Conservation (phyloP, 352 stramenopile genomes). For the Phytopythium helicoides region DNA sequence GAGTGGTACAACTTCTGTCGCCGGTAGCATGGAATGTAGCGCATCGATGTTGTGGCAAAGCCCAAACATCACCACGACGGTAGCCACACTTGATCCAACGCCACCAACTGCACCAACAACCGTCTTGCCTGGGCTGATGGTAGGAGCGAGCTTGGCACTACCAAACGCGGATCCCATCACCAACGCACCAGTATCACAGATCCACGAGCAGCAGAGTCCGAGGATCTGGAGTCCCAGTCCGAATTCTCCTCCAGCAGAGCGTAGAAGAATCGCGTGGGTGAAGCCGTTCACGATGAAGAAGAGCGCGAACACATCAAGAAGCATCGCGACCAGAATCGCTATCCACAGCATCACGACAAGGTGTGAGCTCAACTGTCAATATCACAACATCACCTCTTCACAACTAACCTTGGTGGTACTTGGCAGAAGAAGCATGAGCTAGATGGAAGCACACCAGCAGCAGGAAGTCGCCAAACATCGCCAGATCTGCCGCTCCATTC, state of each 20-base stretch:
- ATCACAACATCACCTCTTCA: too few relatives aligned
- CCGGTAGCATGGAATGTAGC: constrained; percentile 18
- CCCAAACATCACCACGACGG: constrained; percentile 42
- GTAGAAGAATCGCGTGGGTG: constrained; percentile 56
- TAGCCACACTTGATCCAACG: constrained; percentile 42
- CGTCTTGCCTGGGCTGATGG: constrained; percentile 73
- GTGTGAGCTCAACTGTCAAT: too few relatives aligned
- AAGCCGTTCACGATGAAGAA: constrained; percentile 55
- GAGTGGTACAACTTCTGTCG: constrained; percentile 20
- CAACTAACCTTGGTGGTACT: neutral
- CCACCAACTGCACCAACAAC: constrained; percentile 50
- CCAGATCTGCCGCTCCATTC: neutral
- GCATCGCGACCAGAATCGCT: neutral
- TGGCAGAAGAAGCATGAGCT: neutral
- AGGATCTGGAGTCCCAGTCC: constrained; percentile 65
- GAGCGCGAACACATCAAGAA: constrained; percentile 1
- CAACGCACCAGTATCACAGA: constrained; percentile 65
- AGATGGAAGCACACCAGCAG: constrained; percentile 1
- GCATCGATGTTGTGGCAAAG: constrained; percentile 15
- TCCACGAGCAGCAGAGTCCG: constrained; percentile 57
- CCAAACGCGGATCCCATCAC: constrained; percentile 54
- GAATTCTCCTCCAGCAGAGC: constrained; percentile 37
- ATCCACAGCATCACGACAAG: too few relatives aligned
- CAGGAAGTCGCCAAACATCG: constrained; percentile 4
- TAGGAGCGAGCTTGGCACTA: constrained; percentile 50